phyloP scores from a whole-genome alignment of 2,329 filamentous ascomycete species.

The Neofusicoccum ribis region DNA sequence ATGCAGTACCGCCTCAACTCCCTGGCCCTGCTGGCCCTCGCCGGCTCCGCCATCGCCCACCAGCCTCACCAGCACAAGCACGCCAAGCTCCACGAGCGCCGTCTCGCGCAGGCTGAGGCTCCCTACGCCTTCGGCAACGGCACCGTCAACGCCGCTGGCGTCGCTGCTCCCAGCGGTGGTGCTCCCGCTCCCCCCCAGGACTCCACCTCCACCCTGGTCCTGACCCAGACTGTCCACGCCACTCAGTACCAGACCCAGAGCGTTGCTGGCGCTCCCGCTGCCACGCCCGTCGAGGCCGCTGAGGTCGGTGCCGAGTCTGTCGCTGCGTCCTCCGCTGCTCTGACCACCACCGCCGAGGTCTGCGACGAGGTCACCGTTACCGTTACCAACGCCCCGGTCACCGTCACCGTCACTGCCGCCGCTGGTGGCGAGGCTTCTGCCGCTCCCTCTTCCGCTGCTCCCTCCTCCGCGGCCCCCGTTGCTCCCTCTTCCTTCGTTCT shows the following conservation, averaged over 20 bases:
- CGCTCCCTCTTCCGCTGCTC: conserved; percentile 17
- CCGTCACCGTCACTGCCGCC: conserved; percentile 40
- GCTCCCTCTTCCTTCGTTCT: conserved; percentile 18
- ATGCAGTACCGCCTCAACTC: conserved; percentile 40
- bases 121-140: conserved; percentile 30
- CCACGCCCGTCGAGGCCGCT: conserved; percentile 8
- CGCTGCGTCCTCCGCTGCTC: conserved; percentile 11
- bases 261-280: conserved; percentile 19
- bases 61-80: conserved; percentile 29
- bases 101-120: conserved; percentile 10
- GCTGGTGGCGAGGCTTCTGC: conserved; percentile 10
- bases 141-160: conserved; percentile 26
- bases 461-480: conserved; percentile 23
- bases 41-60: conserved; percentile 39
- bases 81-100: conserved; percentile 19
- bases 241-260: conserved; percentile 26
- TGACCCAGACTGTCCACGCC: conserved; percentile 23
- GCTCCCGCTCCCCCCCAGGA: conserved; percentile 19
- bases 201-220: conserved; percentile 24
- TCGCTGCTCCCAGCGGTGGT: conserved; percentile 15
- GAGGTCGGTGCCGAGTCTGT: conserved; percentile 28
- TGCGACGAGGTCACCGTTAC: conserved; percentile 46
- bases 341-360: conserved; percentile 32
- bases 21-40: conserved; percentile 46
- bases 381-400: conserved; percentile 17